Evolutionary conservation across 108 stramenopile species (phyloP).

Genomic region (Ochromonas danica): DNA sequence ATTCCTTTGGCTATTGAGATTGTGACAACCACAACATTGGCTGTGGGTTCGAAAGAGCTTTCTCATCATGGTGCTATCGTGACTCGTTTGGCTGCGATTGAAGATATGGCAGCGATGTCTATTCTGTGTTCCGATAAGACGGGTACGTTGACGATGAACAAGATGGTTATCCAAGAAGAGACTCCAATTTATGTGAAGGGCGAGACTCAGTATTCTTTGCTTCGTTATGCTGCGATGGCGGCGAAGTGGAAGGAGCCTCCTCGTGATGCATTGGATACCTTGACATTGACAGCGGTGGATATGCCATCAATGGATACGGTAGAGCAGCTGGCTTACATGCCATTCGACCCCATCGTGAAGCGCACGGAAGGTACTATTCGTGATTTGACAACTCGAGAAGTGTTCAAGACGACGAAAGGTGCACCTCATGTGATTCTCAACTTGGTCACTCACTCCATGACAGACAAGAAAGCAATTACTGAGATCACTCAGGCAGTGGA

Average conservation of each 20-base stretch:
- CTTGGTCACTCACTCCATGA: too few relatives aligned
- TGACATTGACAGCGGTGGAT: conserved; percentile 26
- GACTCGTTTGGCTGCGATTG: conserved; percentile 70
- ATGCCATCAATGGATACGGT: conserved; percentile 12
- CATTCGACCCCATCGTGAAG: conserved; percentile 74
- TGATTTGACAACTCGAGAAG: conserved; percentile 42
- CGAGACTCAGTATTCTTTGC: conserved; percentile 34
- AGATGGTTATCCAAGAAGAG: conserved; percentile 67
- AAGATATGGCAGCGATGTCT: conserved; percentile 72
- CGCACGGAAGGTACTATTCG: conserved; percentile 66
- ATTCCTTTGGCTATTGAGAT: conserved; percentile 78
- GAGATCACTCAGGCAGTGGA: too few relatives aligned
- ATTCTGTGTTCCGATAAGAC: conserved; percentile 82
- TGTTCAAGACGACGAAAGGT: conserved; percentile 71
- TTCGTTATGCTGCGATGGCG: conserved; percentile 37
- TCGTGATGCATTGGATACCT: conserved; percentile 40
- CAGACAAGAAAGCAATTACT: too few relatives aligned
- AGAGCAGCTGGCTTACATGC: conserved; percentile 58
- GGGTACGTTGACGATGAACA: conserved; percentile 74
- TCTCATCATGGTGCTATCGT: conserved; percentile 69
- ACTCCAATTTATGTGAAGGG: conserved; percentile 46
- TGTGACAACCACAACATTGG: conserved; percentile 70
- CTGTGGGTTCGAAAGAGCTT: conserved; percentile 66
- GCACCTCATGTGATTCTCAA: conserved; percentile 68
- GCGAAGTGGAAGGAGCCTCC: conserved; percentile 39